These are phyloP conservation scores for Colletotrichum tropicale DNA, from an alignment of 2,329 filamentous ascomycete species.

Conservation along the genomic window DNA sequence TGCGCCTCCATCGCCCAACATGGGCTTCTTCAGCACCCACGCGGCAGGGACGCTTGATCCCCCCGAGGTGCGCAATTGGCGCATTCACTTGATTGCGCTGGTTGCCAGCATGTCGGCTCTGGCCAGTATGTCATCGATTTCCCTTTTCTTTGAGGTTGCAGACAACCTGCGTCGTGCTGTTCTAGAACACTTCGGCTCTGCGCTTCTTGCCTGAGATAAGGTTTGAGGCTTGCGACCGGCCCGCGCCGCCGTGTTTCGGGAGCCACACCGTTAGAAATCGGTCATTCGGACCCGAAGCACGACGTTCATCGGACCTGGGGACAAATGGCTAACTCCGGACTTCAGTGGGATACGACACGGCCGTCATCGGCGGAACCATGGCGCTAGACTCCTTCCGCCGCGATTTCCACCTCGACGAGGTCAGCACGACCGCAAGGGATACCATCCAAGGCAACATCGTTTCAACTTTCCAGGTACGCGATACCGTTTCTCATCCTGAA, in stretches of 20 bases:
- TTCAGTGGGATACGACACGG: constrained; percentile 39
- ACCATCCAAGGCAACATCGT: constrained; percentile 37
- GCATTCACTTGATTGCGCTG: constrained; percentile 28
- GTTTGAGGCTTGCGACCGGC: not conserved
- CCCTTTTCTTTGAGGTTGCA: not conserved
- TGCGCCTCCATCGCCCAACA: not conserved
- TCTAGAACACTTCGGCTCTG: not conserved
- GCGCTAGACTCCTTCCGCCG: constrained; percentile 38
- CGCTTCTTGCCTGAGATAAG: not conserved
- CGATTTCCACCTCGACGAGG: constrained; percentile 35
- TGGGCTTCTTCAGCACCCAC: constrained; percentile 31
- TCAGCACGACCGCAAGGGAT: constrained; percentile 29
- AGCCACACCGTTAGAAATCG: not conserved
- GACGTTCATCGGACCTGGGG: too few species aligned
- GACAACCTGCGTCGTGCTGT: not conserved
- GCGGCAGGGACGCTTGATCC: constrained; percentile 27
- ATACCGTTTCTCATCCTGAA: rapidly evolving
- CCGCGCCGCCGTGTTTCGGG: not conserved
- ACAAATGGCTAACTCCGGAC: not conserved
- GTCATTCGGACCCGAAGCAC: not conserved
- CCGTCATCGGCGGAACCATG: constrained; percentile 44
- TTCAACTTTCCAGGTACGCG: constrained; percentile 14
- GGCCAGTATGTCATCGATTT: constrained; percentile 22
- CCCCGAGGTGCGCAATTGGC: constrained; percentile 29
- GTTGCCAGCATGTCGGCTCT: constrained; percentile 31